Evolutionary conservation across 106 monocot genomes (phyloP), one percentile per base, ranked within the genome.

Genomic region (Dendrobium chrysotoxum): DNA sequence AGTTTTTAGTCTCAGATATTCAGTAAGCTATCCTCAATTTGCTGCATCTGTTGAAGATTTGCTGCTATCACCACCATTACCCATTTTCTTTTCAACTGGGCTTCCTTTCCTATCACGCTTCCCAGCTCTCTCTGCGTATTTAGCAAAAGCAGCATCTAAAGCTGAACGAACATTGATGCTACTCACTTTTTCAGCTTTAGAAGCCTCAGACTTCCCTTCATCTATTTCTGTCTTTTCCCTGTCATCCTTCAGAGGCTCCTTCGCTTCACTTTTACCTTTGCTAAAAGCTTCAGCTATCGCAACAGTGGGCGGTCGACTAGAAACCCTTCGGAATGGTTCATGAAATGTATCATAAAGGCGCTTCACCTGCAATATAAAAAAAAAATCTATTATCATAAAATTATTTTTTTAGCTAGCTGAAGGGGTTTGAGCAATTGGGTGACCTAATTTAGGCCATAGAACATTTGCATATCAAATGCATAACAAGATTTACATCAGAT

Each of bases 301-400:
- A 72, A 86, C 31, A 12, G 72, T 55, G n/a, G 90, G 77, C 26
- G 90, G 82, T 38, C 82, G 85, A 50, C 50, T 77, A 10, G 85
- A 83, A 30, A 85, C 90, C 7, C 94, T 83, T 72, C 80, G 92
- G 78, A 98, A 98, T 72, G 97, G 97, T 83, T 98, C 91, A 35
- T 94, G 94, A 44, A 98, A 94, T 54, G 94, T 88, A 81, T 94
- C 97, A 79, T 98, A 83, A 21, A 97, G 80, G 17, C 92, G 89
- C 75, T 86, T 98, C 23, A 98, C 94, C 94, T 98, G 85, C 13
- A 80, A 80, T 6, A n/a, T n/a, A n/a, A n/a, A n/a, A n/a, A n/a
- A n/a, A n/a, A n/a, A n/a, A n/a, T n/a, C n/a, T n/a, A n/a, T n/a
- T n/a, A n/a, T n/a, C n/a, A n/a, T n/a, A n/a, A n/a, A n/a, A n/a